These are phyloP conservation scores for Paramecium sexaurelia DNA, from an alignment of 73 alveolate genomes.

Conservation along the genomic window DNA sequence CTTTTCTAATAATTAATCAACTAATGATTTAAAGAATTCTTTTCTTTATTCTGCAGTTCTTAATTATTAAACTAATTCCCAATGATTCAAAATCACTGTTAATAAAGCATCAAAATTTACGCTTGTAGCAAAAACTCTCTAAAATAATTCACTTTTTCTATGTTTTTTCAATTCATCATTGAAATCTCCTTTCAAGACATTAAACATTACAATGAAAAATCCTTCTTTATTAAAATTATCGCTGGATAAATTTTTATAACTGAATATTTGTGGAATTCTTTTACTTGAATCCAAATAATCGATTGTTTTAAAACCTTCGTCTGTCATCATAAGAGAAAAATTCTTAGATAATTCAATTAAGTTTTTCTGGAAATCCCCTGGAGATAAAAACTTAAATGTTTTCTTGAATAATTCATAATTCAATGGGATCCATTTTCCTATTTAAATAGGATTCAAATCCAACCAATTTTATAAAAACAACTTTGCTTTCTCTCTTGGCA, in stretches of 20 bases:
- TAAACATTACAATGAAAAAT: not conserved
- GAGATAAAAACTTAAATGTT: constrained; percentile 5
- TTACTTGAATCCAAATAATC: constrained; percentile 1
- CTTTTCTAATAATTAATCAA: not conserved
- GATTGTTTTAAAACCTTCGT: constrained; percentile 1
- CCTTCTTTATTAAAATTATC: not conserved
- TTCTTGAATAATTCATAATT: constrained; percentile 8
- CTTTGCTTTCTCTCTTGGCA: constrained; percentile 37
- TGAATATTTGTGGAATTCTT: not conserved
- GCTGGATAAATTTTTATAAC: not conserved
- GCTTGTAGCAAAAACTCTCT: constrained; percentile 39
- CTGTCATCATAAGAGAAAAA: constrained; percentile 27
- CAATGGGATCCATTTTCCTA: constrained; percentile 9
- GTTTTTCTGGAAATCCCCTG: constrained; percentile 33
- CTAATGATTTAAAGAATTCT: constrained; percentile 11
- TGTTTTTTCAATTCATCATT: not conserved
- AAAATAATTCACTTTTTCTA: constrained; percentile 8
- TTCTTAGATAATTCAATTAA: not conserved
- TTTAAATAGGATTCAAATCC: not conserved
- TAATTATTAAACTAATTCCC: not conserved
- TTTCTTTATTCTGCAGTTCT: not conserved
- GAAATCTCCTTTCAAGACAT: constrained; percentile 46
- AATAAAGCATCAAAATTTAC: constrained; percentile 31
- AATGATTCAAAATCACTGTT: not conserved
- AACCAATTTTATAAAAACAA: not conserved